Evolutionary conservation across 805 yeast species (phyloP).

Genomic region (Candida michaelii): DNA sequence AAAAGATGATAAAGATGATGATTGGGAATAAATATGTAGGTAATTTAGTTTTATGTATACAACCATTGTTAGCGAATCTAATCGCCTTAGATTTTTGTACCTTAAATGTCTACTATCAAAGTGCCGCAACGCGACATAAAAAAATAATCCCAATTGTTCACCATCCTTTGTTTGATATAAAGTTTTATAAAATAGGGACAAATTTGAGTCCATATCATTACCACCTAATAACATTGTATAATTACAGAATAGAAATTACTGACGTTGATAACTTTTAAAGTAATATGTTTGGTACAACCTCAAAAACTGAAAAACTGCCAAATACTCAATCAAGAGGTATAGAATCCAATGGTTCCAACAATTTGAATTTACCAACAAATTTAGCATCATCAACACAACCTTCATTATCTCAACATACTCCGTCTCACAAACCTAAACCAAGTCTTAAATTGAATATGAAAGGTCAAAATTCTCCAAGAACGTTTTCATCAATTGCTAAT

Average conservation of each 20-base stretch:
- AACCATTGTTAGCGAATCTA: too few relatives aligned
- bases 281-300: too few relatives aligned
- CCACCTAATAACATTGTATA: too few relatives aligned
- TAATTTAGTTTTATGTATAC: too few relatives aligned
- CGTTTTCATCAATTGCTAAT: constrained; percentile 12
- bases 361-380: not conserved
- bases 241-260: too few relatives aligned
- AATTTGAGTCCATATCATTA: too few relatives aligned
- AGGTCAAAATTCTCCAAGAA: constrained; percentile 11
- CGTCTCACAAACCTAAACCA: constrained; percentile 11
- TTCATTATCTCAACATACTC: not conserved
- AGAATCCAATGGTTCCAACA: not conserved
- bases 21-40: constrained; percentile 50
- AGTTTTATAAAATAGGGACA: too few relatives aligned
- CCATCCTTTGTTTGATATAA: too few relatives aligned
- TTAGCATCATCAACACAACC: constrained; percentile 2
- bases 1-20: constrained; percentile 46
- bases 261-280: too few relatives aligned
- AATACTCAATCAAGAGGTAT: not conserved
- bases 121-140: too few relatives aligned
- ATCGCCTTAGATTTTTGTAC: not conserved
- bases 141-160: too few relatives aligned
- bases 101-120: not conserved
- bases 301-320: constrained; percentile 3
- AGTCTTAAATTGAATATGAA: constrained; percentile 16